Percentiles rank a stretch among this genome's conserved stretches.
Conservation (phyloP, 305 asterid species). For the Rubia tinctorum region DNA sequence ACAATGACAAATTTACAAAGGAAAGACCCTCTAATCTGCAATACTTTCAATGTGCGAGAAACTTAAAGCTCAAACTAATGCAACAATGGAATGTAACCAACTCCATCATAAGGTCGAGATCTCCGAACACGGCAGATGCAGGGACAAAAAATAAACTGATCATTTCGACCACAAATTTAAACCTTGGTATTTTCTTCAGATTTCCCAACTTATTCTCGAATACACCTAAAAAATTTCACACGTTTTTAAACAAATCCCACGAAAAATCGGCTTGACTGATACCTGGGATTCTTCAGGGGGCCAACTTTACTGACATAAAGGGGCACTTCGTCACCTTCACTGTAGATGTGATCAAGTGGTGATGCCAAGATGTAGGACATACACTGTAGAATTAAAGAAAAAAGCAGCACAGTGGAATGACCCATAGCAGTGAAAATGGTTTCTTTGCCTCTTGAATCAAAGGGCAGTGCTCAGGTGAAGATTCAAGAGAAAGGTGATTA, state of each 20-base stretch:
- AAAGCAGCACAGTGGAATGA: background rate
- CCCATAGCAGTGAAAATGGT: conserved; percentile 9
- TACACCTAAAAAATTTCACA: background rate
- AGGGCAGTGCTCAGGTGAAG: background rate
- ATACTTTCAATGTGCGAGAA: background rate
- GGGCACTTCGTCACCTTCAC: conserved; percentile 71
- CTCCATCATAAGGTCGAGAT: background rate
- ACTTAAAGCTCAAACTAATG: background rate
- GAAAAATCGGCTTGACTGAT: conserved; percentile 3
- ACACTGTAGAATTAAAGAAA: conserved; percentile 11
- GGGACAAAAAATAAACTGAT: background rate
- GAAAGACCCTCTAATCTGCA: background rate
- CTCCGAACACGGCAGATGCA: background rate
- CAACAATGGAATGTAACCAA: background rate
- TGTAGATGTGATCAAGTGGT: conserved; percentile 38
- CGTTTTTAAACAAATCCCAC: background rate
- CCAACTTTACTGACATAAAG: conserved; percentile 77
- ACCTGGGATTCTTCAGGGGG: conserved; percentile 92
- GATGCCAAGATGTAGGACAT: conserved; percentile 18
- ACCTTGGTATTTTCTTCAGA: background rate
- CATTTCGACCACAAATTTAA: background rate
- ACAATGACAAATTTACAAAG: background rate
- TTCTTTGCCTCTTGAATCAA: background rate
- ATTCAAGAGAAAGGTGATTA: background rate
- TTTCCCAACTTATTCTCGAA: background rate